Percentiles rank a stretch among this genome's conserved stretches.
phyloP scores from a whole-genome alignment of 768 basidiomycete species.

The Holtermanniella nyarrowii region DNA sequence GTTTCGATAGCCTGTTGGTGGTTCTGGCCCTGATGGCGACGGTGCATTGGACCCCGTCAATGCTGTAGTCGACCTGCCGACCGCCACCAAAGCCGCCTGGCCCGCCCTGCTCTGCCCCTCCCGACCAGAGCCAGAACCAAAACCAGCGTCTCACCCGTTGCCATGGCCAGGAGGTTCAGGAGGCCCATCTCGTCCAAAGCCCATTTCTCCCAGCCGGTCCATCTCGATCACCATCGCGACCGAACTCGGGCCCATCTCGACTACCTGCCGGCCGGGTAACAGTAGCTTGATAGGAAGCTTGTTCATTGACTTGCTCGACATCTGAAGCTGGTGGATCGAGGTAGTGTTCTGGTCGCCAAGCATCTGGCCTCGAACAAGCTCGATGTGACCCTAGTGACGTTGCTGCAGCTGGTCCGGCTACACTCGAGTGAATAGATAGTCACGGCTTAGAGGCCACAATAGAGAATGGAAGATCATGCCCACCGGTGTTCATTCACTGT shows the following conservation, averaged over 20 bases:
- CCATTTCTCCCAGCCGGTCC: slow-evolving; percentile 1
- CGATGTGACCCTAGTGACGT: background rate
- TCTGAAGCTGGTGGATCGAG: slow-evolving; percentile 57
- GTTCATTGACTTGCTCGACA: slow-evolving; percentile 64
- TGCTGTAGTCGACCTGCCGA: slow-evolving; percentile 1
- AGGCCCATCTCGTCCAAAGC: slow-evolving; percentile 2
- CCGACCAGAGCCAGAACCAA: no score
- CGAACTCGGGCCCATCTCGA: background rate
- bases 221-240: background rate
- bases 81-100: slow-evolving; percentile 25
- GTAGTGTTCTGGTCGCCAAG: slow-evolving; percentile 65
- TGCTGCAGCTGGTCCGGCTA: no score
- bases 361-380: slow-evolving; percentile 16
- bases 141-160: background rate
- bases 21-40: slow-evolving; percentile 5
- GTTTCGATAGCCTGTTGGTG: slow-evolving; percentile 3
- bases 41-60: background rate
- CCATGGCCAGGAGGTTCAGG: background rate
- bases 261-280: slow-evolving; percentile 48
- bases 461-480: no score
- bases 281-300: slow-evolving; percentile 69
- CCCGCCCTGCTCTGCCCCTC: slow-evolving; percentile 26
- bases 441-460: no score
- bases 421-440: no score
- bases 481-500: no score